These are phyloP conservation scores for Nemania abortiva DNA, from an alignment of 2,329 filamentous ascomycete species.

Conservation along the genomic window DNA sequence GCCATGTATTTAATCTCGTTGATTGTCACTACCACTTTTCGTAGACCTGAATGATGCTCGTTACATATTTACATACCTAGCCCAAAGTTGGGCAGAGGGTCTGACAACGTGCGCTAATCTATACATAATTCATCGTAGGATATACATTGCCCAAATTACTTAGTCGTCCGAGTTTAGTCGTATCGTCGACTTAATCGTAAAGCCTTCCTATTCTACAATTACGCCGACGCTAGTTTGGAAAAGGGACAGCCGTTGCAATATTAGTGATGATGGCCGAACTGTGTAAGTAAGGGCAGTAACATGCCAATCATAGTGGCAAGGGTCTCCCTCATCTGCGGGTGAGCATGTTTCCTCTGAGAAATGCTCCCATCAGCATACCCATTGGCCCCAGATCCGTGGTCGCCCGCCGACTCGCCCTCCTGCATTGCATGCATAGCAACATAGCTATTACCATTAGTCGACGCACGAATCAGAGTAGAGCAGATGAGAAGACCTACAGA, in stretches of 20 bases:
- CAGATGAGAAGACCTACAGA: conserved; percentile 70
- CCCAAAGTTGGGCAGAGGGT: neutral
- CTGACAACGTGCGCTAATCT: conserved; percentile 11
- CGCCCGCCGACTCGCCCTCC: conserved; percentile 70
- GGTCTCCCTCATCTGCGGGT: conserved; percentile 75
- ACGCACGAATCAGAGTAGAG: conserved; percentile 1
- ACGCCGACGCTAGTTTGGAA: conserved; percentile 34
- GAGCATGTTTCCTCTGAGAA: conserved; percentile 64
- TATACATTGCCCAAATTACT: conserved; percentile 21
- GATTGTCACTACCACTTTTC: neutral
- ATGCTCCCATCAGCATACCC: conserved; percentile 65
- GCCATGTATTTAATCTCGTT: neutral
- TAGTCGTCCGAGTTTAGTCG: conserved; percentile 21
- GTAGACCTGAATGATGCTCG: neutral
- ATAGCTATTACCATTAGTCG: conserved; percentile 68
- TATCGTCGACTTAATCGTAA: conserved; percentile 35
- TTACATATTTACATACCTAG: neutral
- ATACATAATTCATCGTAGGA: conserved; percentile 31
- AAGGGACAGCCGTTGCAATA: conserved; percentile 14
- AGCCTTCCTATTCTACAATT: conserved; percentile 31
- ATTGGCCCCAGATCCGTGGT: conserved; percentile 63
- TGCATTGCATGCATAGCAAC: conserved; percentile 99
- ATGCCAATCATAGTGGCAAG: conserved; percentile 80
- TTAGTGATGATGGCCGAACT: conserved; percentile 80
- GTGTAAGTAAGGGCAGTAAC: conserved; percentile 81